These are phyloP conservation scores for Neospora caninum DNA, from an alignment of 169 alveolate genomes.

Conservation along the genomic window DNA sequence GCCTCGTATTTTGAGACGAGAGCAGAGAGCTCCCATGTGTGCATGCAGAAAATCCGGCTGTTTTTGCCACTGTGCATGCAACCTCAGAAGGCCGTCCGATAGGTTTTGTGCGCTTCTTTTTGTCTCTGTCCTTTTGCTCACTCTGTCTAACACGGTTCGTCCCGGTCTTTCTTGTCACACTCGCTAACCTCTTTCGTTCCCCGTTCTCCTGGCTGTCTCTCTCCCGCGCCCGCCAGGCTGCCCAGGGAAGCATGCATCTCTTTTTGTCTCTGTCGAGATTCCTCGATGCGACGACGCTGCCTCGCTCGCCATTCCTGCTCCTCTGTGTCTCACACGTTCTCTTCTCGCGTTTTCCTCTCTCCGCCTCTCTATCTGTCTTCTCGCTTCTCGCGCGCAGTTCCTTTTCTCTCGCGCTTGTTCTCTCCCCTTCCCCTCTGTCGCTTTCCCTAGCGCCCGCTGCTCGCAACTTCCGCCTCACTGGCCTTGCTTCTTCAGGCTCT, in stretches of 20 bases:
- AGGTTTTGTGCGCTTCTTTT: neutral
- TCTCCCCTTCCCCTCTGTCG: neutral
- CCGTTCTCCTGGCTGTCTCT: no score
- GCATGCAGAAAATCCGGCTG: neutral
- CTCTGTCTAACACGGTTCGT: neutral
- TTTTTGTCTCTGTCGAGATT: no score
- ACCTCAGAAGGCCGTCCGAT: neutral
- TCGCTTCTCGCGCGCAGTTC: neutral
- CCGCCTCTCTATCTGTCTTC: neutral
- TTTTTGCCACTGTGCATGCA: neutral
- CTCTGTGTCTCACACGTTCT: neutral
- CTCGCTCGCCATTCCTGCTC: neutral
- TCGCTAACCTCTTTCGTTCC: neutral
- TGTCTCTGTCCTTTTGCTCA: neutral
- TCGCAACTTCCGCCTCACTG: neutral
- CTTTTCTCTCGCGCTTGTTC: neutral
- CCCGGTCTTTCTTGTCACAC: neutral
- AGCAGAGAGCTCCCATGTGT: neutral
- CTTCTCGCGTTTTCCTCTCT: neutral
- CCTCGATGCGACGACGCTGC: neutral
- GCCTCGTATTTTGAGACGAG: neutral
- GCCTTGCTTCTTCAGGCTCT: neutral
- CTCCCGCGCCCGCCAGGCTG: no score
- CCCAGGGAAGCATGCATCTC: no score
- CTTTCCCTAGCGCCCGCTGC: neutral